phyloP scores from a whole-genome alignment of 768 basidiomycete genomes.

The Phaeolepiota aurea region DNA sequence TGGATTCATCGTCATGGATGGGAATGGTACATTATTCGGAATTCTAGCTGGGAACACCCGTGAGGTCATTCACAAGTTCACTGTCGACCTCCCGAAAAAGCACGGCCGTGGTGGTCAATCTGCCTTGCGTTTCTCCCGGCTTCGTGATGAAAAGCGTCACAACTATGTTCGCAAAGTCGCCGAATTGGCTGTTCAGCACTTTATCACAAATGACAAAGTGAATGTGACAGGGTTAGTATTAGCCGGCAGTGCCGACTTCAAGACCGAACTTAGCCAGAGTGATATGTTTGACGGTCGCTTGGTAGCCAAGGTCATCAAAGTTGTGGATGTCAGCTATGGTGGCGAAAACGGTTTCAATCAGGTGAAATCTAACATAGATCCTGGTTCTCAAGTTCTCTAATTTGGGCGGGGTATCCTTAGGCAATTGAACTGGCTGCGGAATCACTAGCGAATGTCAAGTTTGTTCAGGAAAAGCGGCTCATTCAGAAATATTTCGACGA shows the following conservation, averaged over 20 bases:
- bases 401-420: slow-evolving; percentile 27
- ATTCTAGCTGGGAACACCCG: slow-evolving; percentile 95
- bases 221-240: slow-evolving; percentile 95
- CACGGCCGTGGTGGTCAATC: slow-evolving; percentile 99
- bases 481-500: slow-evolving; percentile 99
- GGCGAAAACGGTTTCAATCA: slow-evolving; percentile 99
- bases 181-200: slow-evolving; percentile 94
- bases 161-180: slow-evolving; percentile 99
- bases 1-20: slow-evolving; percentile 99
- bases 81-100: slow-evolving; percentile 98
- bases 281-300: slow-evolving; percentile 94
- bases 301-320: slow-evolving; percentile 89
- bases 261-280: slow-evolving; percentile 92
- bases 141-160: slow-evolving; percentile 98
- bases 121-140: slow-evolving; percentile 97
- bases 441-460: slow-evolving; percentile 96
- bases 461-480: slow-evolving; percentile 96
- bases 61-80: slow-evolving; percentile 96
- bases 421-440: slow-evolving; percentile 97
- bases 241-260: slow-evolving; percentile 97
- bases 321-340: slow-evolving; percentile 97
- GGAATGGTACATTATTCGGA: slow-evolving; percentile 95
- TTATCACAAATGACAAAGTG: slow-evolving; percentile 96
- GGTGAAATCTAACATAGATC: slow-evolving; percentile 39
- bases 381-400: neutral